Percentiles rank a stretch among this genome's conserved stretches.
Conservation (phyloP, 1,284 basidiomycete species). For the Ceratobasidium sp. region DNA sequence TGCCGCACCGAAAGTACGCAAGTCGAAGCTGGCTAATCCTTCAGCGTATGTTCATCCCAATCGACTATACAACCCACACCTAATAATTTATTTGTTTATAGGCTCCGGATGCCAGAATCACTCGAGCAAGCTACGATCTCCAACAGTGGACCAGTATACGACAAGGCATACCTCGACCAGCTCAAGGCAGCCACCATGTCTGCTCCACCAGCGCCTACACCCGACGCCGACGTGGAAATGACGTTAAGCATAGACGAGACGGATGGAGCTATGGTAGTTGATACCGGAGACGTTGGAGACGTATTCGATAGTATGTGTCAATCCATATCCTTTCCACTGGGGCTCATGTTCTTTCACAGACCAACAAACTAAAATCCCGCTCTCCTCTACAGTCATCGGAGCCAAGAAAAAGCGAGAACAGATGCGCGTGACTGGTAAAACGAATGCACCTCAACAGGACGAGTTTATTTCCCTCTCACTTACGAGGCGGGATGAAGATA, state of each 20-base stretch:
- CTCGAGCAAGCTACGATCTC: conserved; percentile 63
- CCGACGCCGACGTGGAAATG: conserved; percentile 51
- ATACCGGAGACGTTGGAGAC: conserved; percentile 49
- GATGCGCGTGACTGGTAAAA: conserved; percentile 55
- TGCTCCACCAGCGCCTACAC: conserved; percentile 56
- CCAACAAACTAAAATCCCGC: conserved; percentile 40
- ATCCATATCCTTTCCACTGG: conserved; percentile 8
- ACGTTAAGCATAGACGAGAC: conserved; percentile 51
- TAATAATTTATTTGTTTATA: conserved; percentile 13
- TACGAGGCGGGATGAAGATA: conserved; percentile 57
- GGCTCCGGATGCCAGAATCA: conserved; percentile 50
- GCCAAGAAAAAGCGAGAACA: conserved; percentile 81
- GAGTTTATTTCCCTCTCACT: conserved; percentile 86
- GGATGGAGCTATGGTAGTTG: conserved; percentile 61
- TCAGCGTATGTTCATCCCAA: conserved; percentile 48
- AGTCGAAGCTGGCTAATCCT: conserved; percentile 61
- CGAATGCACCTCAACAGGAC: conserved; percentile 54
- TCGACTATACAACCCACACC: conserved; percentile 43
- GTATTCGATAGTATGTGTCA: conserved; percentile 26
- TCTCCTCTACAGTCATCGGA: conserved; percentile 62
- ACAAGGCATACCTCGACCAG: conserved; percentile 76
- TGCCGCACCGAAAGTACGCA: conserved; percentile 73
- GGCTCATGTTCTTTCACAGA: conserved; percentile 29
- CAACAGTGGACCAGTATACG: conserved; percentile 66
- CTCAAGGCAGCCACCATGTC: conserved; percentile 80